These are phyloP conservation scores for Aurifilum marmelostoma DNA, from an alignment of 2,329 filamentous ascomycete genomes.

Conservation along the genomic window DNA sequence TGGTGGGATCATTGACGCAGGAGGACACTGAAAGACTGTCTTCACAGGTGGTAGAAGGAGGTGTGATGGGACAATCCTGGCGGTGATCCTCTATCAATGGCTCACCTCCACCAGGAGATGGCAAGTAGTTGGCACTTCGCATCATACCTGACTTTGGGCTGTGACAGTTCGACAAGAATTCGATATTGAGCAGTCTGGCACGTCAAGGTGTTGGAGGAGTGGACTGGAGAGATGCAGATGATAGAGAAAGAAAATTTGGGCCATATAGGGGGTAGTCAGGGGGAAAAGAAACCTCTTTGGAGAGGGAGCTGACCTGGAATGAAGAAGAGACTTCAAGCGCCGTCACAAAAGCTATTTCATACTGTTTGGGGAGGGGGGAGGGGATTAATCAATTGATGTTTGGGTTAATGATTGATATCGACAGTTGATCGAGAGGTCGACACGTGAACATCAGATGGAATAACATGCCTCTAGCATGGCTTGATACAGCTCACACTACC, in stretches of 20 bases:
- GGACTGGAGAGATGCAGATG: neutral
- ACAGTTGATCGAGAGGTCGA: neutral
- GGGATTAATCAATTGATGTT: neutral
- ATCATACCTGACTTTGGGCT: neutral
- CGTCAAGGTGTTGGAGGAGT: neutral
- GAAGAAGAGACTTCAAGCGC: neutral
- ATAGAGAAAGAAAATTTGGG: neutral
- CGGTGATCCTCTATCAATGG: neutral
- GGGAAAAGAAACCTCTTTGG: neutral
- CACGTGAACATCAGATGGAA: neutral
- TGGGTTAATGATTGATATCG: neutral
- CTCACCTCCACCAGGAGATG: neutral
- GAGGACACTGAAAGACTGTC: neutral
- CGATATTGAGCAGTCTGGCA: neutral
- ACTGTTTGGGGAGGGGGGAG: neutral
- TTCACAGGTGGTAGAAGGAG: neutral
- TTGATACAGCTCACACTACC: neutral
- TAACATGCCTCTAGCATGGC: neutral
- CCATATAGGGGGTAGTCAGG: neutral
- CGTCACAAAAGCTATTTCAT: neutral
- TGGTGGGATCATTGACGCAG: neutral
- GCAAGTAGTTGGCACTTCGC: neutral
- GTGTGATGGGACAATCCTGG: neutral
- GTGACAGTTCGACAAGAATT: neutral
- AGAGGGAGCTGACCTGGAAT: neutral